Evolutionary conservation across 192 early-diverging fungal species (phyloP).

Genomic region (Geranomyces michiganensis): DNA sequence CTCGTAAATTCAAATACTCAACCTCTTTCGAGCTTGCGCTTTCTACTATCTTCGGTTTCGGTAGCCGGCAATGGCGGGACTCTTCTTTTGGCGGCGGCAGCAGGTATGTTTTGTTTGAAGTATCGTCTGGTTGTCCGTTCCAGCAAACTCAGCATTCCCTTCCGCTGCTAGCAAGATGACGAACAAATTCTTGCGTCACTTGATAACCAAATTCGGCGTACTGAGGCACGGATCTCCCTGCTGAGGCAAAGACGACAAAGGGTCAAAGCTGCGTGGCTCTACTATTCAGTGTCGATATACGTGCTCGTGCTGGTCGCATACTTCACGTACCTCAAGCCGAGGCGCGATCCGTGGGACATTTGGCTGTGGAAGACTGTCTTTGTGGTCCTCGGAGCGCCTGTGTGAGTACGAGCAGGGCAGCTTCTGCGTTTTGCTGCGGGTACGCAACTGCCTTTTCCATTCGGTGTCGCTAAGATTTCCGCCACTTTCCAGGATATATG

Average conservation of each 20-base stretch:
- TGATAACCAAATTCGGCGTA: conserved; percentile 58
- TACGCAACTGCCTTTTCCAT: not conserved
- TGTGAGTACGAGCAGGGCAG: conserved; percentile 35
- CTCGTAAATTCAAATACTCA: too few relatives aligned
- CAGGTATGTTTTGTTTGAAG: conserved; percentile 16
- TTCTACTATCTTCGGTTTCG: too few relatives aligned
- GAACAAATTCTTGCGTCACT: conserved; percentile 63
- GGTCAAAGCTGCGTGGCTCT: conserved; percentile 57
- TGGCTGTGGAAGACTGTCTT: conserved; percentile 51
- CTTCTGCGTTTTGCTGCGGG: not conserved
- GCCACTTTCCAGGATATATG: conserved; percentile 32
- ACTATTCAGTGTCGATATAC: conserved; percentile 62
- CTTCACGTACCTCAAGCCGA: conserved; percentile 47
- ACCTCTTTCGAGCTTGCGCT: too few relatives aligned
- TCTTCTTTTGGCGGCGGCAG: conserved; percentile 8
- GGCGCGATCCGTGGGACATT: conserved; percentile 45
- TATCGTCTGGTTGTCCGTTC: too few relatives aligned
- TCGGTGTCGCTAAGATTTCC: not conserved
- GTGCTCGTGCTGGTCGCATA: conserved; percentile 54
- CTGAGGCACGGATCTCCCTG: conserved; percentile 44
- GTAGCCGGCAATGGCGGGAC: not conserved
- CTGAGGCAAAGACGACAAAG: conserved; percentile 54
- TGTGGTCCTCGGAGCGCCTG: conserved; percentile 43
- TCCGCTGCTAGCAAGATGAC: conserved; percentile 27
- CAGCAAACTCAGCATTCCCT: not conserved